Percentiles rank a stretch among this genome's conserved stretches.
Evolutionary conservation across 192 early-diverging fungal genomes (phyloP).

Genomic region (Backusella parvicylindrica): DNA sequence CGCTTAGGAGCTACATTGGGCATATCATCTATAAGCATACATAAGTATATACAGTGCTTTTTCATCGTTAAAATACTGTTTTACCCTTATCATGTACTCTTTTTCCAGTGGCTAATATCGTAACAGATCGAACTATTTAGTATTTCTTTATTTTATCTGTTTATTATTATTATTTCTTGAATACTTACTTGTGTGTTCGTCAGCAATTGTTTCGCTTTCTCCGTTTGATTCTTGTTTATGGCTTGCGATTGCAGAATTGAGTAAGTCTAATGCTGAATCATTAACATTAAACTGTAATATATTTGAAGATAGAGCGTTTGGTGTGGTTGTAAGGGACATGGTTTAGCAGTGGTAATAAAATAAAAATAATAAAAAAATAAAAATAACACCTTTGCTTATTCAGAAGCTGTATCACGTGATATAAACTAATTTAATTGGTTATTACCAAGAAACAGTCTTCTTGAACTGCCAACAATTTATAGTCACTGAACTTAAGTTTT

Average conservation of each 20-base stretch:
- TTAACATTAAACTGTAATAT: neutral
- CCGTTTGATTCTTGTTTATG: neutral
- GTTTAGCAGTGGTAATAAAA: neutral
- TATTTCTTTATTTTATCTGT: neutral
- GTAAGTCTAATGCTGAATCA: neutral
- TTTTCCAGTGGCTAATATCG: neutral
- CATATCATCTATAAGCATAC: neutral
- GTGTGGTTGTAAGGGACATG: neutral
- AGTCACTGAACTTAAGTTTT: no score
- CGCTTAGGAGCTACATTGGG: slow-evolving; percentile 5
- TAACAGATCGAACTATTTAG: neutral
- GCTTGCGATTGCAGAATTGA: slow-evolving; percentile 7
- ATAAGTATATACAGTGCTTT: neutral
- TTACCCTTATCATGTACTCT: neutral
- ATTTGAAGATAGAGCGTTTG: neutral
- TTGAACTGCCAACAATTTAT: no score
- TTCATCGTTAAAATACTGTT: neutral
- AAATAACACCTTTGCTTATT: no score
- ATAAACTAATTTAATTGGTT: no score
- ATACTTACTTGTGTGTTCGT: neutral
- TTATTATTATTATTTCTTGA: neutral
- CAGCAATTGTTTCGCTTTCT: neutral
- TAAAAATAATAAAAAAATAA: neutral
- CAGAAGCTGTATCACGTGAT: no score
- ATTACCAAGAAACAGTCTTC: no score